These are phyloP conservation scores for Rhizopogon vinicolor DNA, from an alignment of 768 basidiomycete species.

Conservation along the genomic window DNA sequence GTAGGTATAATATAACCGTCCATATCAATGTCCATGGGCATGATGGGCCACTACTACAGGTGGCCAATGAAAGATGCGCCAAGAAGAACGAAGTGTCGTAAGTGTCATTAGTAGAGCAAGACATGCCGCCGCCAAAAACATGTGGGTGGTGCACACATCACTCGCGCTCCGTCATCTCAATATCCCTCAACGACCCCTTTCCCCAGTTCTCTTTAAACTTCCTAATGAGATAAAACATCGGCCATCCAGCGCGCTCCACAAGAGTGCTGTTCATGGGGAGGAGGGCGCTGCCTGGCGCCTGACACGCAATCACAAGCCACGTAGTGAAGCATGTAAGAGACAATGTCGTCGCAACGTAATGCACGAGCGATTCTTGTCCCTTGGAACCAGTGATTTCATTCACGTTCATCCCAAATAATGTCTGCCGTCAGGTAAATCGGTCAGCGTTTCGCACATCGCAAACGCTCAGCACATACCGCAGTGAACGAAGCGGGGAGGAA, in stretches of 20 bases:
- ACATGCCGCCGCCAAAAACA: no score
- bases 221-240: conserved; percentile 8
- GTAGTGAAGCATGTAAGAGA: conserved; percentile 45
- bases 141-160: neutral
- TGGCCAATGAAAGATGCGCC: no score
- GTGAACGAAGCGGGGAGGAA: conserved; percentile 50
- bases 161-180: neutral
- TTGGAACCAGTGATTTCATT: conserved; percentile 23
- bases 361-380: conserved; percentile 26
- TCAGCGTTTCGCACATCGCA: neutral
- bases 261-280: conserved; percentile 2
- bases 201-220: neutral
- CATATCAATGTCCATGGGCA: no score
- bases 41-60: no score
- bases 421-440: conserved; percentile 14
- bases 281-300: conserved; percentile 16
- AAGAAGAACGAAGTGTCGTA: no score
- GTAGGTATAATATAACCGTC: no score
- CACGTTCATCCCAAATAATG: conserved; percentile 22
- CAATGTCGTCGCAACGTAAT: conserved; percentile 36
- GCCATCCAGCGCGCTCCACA: conserved; percentile 16
- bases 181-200: neutral
- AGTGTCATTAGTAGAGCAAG: no score
- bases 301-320: conserved; percentile 53
- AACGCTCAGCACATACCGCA: conserved; percentile 13